A percentile compares a stretch with the other conserved stretches of the same genome.
These are phyloP conservation scores for Hansenula anomala DNA, from an alignment of 1,139 yeast species.

Conservation along the genomic window DNA sequence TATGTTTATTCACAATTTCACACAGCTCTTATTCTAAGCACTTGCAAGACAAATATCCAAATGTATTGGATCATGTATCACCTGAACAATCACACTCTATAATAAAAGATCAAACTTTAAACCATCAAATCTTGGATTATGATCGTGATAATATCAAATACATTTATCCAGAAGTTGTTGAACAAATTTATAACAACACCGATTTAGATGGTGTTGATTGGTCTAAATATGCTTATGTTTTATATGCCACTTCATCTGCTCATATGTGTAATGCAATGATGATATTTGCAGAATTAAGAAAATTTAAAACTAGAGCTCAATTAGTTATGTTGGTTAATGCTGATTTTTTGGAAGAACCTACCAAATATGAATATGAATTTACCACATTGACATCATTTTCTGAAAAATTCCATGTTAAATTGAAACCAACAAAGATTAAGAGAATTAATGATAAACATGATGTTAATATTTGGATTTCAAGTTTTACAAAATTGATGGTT, in stretches of 20 bases:
- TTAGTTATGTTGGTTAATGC: slow-evolving; percentile 30
- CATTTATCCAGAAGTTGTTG: slow-evolving; percentile 9
- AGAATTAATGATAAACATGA: slow-evolving; percentile 21
- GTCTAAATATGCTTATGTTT: slow-evolving; percentile 37
- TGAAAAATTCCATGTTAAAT: slow-evolving; percentile 22
- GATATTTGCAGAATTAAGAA: slow-evolving; percentile 30
- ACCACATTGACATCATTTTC: slow-evolving; percentile 5
- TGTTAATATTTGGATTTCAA: slow-evolving; percentile 38
- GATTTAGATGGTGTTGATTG: slow-evolving; percentile 23
- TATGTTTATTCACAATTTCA: no score
- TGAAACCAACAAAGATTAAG: slow-evolving; percentile 14
- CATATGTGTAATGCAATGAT: slow-evolving; percentile 38
- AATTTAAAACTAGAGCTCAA: slow-evolving; percentile 30
- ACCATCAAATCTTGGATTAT: slow-evolving; percentile 5
- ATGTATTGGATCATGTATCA: not conserved
- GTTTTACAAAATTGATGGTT: slow-evolving; percentile 48
- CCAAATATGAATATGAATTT: slow-evolving; percentile 13
- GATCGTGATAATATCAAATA: slow-evolving; percentile 8
- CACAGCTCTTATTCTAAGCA: no score
- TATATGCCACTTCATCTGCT: slow-evolving; percentile 37
- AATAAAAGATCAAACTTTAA: not conserved
- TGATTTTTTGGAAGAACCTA: slow-evolving; percentile 15
- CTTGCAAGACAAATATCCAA: no score
- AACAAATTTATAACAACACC: slow-evolving; percentile 7
- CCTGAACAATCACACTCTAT: not conserved